Conservation (phyloP, 225 moss, liverwort and hornwort genomes). For the Ulota crispa region DNA sequence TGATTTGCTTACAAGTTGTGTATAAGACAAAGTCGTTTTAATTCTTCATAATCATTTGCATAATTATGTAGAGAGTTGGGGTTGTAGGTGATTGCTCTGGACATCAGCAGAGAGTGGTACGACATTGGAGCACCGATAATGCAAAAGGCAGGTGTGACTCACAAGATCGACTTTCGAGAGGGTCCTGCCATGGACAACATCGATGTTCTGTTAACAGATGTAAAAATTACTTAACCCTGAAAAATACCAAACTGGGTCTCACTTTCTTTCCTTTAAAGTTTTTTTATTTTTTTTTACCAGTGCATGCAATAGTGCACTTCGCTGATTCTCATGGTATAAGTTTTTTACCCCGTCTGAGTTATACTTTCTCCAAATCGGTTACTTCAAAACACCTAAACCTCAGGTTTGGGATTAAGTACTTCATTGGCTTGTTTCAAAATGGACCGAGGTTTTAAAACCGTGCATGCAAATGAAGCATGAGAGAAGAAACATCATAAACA, state of each 20-base stretch:
- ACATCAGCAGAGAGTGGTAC: conserved; percentile 71
- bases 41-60: no score
- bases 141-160: conserved; percentile 63
- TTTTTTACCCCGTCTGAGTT: not conserved
- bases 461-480: not conserved
- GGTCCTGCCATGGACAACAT: conserved; percentile 58
- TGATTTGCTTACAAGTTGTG: no score
- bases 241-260: no score
- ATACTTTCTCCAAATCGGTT: not conserved
- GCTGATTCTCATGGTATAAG: not conserved
- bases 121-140: conserved; percentile 65
- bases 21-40: no score
- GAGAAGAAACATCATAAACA: not conserved
- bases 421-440: no score
- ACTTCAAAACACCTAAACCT: not conserved
- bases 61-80: not conserved
- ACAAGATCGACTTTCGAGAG: conserved; percentile 80
- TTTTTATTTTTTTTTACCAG: not conserved
- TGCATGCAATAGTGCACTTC: not conserved
- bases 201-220: conserved; percentile 52
- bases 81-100: conserved; percentile 71
- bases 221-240: conserved; percentile 1
- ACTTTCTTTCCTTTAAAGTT: not conserved
- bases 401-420: no score
- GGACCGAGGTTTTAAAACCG: no score